A percentile compares a stretch with the other conserved stretches of the same genome.
Conservation (phyloP, 2,329 filamentous ascomycete genomes). For the Plectosphaerella sp. region DNA sequence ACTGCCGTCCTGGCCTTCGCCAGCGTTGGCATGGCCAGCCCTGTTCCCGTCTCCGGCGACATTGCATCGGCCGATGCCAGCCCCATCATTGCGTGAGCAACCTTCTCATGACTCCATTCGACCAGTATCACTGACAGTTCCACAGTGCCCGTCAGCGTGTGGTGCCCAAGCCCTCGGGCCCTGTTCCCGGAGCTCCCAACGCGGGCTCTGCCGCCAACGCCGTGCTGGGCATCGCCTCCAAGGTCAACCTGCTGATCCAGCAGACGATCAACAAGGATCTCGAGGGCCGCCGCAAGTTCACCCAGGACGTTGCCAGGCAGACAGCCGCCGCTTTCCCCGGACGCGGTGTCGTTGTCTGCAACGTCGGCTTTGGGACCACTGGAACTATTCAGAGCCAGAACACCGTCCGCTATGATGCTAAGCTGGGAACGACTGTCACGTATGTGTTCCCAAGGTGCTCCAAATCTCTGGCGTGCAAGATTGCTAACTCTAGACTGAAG, state of each 20-base stretch:
- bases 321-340: background rate
- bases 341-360: background rate
- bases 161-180: background rate
- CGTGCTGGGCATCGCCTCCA: background rate
- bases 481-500: background rate
- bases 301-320: background rate
- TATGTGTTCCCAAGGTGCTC: background rate
- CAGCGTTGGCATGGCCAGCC: background rate
- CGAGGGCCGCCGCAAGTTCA: conserved; percentile 1
- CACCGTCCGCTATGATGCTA: background rate
- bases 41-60: background rate
- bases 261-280: background rate
- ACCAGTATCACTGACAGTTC: background rate
- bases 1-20: background rate
- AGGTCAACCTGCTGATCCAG: background rate
- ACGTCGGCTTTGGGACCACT: background rate
- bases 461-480: background rate
- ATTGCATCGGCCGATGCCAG: background rate
- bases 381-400: background rate
- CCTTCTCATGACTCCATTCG: background rate
- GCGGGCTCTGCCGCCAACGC: background rate
- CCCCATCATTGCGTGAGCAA: background rate
- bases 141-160: background rate
- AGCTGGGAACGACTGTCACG: background rate
- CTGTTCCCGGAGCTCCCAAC: background rate